Conservation (phyloP, 495 filamentous ascomycete species). For the Aspergillus haitiensis region DNA sequence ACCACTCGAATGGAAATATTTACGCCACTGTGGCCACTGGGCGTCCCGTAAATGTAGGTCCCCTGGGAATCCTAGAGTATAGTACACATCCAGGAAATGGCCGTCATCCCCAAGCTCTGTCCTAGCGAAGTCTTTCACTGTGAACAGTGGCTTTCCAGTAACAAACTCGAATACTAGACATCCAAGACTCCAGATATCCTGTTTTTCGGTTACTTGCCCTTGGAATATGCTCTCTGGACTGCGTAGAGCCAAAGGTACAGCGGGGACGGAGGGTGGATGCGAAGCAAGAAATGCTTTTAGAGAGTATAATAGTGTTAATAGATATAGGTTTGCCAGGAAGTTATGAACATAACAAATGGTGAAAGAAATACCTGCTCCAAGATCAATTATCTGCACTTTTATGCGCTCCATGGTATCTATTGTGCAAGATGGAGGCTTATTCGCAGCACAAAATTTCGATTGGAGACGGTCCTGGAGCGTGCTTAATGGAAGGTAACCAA, state of each 20-base stretch:
- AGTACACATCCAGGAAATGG: slow-evolving; percentile 28
- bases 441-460: slow-evolving; percentile 35
- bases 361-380: slow-evolving; percentile 36
- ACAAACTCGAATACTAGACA: slow-evolving; percentile 41
- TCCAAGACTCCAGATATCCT: slow-evolving; percentile 46
- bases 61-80: slow-evolving; percentile 24
- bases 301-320: background rate
- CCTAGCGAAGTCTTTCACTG: background rate
- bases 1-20: background rate
- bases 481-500: no score
- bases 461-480: background rate
- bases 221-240: slow-evolving; percentile 38
- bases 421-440: slow-evolving; percentile 26
- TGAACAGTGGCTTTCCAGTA: slow-evolving; percentile 31
- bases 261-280: slow-evolving; percentile 27
- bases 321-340: background rate
- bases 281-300: slow-evolving; percentile 31
- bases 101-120: slow-evolving; percentile 12
- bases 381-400: slow-evolving; percentile 39
- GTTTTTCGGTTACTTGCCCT: slow-evolving; percentile 23
- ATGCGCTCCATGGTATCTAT: slow-evolving; percentile 25
- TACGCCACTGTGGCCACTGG: slow-evolving; percentile 10
- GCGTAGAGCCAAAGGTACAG: slow-evolving; percentile 34
- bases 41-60: background rate
- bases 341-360: background rate